Evolutionary conservation across 2,329 filamentous ascomycete species (phyloP), one percentile per base, ranked within the genome.

Genomic region (Colletotrichum sp.): DNA sequence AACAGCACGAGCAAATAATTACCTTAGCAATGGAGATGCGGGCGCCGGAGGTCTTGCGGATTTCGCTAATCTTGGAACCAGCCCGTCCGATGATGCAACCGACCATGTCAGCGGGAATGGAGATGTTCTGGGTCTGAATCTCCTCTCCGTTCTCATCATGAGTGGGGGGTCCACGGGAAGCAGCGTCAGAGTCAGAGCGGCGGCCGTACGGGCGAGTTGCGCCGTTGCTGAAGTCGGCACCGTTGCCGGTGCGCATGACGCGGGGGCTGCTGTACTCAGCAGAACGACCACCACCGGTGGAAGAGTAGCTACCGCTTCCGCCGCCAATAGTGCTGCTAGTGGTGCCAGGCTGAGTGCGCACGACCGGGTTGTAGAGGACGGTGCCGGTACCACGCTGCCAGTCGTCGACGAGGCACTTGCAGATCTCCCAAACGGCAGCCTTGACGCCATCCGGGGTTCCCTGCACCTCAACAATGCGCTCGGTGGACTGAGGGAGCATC

Each of bases 21-120:
- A 91, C 93, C 90, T 98, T 99, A 81, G 96, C 96, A 85, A 99
- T 99, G 62, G 96, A 98, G 87, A 99, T 99, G 82, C 96, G 95
- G 77, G 97, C 97, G 76, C 96, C 96, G 71, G 97, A 99, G 77
- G 94, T 96, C 90, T 98, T 98, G 85, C 97, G 95, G 81, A 99
- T 99, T 88, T 99, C 97, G 85, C 95, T 98, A 84, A 99, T 99
- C 92, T 99, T 99, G 89, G 92, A 96, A 79, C 97, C 97, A 71
- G 91, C 95, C 79, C 96, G 94, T 79, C 97, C 97, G 84, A 99
- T 99, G 88, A 99, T 99, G 88, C 97, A 99, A 80, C 97, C 97
- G 85, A 99, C 97, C 97, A 99, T 99, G 88, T 99, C 97, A 64
- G 97, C 96, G 30, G 97, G 97, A 82, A 99, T 99, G 89, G 96